A percentile compares a stretch with the other conserved stretches of the same genome.
phyloP scores from a whole-genome alignment of 208 protist genomes.

The Acanthamoeba triangularis region DNA sequence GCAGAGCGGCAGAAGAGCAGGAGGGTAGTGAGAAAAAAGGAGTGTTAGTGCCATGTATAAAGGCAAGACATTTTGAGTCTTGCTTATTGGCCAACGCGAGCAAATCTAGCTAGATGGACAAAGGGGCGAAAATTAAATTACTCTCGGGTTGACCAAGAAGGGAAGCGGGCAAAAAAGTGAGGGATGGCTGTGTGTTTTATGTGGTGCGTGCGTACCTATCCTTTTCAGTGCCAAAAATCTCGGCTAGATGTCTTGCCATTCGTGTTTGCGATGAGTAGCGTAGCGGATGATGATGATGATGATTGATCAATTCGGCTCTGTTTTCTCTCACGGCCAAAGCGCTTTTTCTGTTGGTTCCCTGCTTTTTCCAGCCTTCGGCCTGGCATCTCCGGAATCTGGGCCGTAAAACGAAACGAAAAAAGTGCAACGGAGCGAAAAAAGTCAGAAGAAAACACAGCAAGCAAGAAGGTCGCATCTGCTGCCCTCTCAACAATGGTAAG shows the following conservation, averaged over 20 bases:
- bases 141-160: background rate
- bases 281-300: too few relatives aligned
- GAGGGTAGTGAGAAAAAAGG: background rate
- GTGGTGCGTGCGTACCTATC: conserved; percentile 5
- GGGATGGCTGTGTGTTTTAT: too few relatives aligned
- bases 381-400: background rate
- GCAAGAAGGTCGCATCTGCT: background rate
- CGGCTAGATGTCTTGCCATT: conserved; percentile 53
- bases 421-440: background rate
- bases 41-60: background rate
- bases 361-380: background rate
- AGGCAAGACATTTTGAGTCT: background rate
- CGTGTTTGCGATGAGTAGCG: background rate
- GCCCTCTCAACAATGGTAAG: background rate
- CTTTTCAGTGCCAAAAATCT: conserved; percentile 55
- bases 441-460: conserved; percentile 8
- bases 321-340: background rate
- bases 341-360: background rate
- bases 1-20: background rate
- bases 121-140: conserved; percentile 13
- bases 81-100: background rate
- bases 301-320: background rate
- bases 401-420: background rate
- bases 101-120: conserved; percentile 30
- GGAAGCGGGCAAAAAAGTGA: background rate